Evolutionary conservation across 352 stramenopile genomes (phyloP).

Genomic region (Globisporangium apiculatum): DNA sequence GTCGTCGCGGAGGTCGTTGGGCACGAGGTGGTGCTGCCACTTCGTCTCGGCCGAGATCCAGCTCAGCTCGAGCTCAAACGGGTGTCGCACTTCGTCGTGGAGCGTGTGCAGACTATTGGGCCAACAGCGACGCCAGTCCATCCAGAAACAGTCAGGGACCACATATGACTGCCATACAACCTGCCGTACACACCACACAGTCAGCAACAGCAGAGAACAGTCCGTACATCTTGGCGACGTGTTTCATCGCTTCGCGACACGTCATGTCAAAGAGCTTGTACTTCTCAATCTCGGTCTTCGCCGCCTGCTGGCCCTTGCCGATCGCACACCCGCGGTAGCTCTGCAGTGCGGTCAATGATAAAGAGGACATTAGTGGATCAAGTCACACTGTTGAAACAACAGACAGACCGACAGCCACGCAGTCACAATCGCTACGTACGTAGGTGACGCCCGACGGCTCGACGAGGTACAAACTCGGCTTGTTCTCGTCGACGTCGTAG

Average conservation of each 20-base stretch:
- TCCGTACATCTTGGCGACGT: conserved; percentile 95
- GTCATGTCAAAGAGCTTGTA: conserved; percentile 93
- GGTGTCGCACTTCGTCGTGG: conserved; percentile 96
- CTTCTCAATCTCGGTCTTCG: conserved; percentile 99
- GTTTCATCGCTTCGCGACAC: conserved; percentile 95
- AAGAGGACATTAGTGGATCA: too few species aligned
- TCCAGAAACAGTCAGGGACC: too few species aligned
- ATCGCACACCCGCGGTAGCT: conserved; percentile 96
- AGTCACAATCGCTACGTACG: conserved; percentile 28
- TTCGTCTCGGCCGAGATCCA: conserved; percentile 96
- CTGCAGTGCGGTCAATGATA: conserved; percentile 27
- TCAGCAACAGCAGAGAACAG: neutral
- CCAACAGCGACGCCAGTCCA: neutral
- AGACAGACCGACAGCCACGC: neutral
- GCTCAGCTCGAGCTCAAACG: conserved; percentile 97
- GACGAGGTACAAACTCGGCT: conserved; percentile 87
- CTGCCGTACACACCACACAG: neutral
- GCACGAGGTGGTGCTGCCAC: conserved; percentile 94
- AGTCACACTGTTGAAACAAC: neutral
- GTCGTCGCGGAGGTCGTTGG: conserved; percentile 82
- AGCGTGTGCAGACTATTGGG: conserved; percentile 88
- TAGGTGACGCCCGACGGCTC: conserved; percentile 90
- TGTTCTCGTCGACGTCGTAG: conserved; percentile 93
- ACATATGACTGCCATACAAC: neutral
- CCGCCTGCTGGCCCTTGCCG: conserved; percentile 96